Evolutionary conservation across 208 protist species (phyloP), one percentile per base, ranked within the genome.

Genomic region (Tetramitus jugosus): DNA sequence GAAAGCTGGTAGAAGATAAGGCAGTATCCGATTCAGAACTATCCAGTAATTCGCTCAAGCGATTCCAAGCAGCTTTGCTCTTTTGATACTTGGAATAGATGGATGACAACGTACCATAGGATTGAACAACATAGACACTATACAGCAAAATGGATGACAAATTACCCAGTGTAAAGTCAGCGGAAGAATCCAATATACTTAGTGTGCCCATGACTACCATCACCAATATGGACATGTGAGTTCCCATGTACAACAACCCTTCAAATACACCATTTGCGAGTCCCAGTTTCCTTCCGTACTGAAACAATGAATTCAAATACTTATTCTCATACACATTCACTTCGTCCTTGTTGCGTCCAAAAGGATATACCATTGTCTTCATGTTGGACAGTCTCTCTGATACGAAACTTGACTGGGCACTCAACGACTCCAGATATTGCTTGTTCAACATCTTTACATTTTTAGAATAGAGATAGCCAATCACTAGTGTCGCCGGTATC

Each of bases 81-180:
- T 77, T 77, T 46, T 62, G 56, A 4, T 62, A 8, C 23, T 77
- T 46, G 0, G 39, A 37, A 68, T 60, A 77, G 31, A 77, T 39
- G 31, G 26, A 23, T 26, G 29, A 43, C 60, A 77, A 26, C 26
- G 31, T 60, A 37, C 45, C 35, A 52, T 62, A 77, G 8, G 40
- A 53, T 40, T 14, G 86, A 26, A 88, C 90, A 81, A 89, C 90
- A 85, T 92, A 95, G 31, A 95, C 84, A 3, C 87, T 91, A 80
- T 95, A 94, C 3, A 95, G 82, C 62, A 93, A 83, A 60, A 95
- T 92, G n/a, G 88, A 92, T 77, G 92, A 91, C 71, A 95, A 86
- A 2, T 88, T 74, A 26, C 91, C 91, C 14, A 89, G 83, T n/a
- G 91, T 88, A 39, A 95, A 81, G 52, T 82, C 80, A 26, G 84